Conservation (phyloP, 345 rosid genomes). For the Kandelia obovata region DNA sequence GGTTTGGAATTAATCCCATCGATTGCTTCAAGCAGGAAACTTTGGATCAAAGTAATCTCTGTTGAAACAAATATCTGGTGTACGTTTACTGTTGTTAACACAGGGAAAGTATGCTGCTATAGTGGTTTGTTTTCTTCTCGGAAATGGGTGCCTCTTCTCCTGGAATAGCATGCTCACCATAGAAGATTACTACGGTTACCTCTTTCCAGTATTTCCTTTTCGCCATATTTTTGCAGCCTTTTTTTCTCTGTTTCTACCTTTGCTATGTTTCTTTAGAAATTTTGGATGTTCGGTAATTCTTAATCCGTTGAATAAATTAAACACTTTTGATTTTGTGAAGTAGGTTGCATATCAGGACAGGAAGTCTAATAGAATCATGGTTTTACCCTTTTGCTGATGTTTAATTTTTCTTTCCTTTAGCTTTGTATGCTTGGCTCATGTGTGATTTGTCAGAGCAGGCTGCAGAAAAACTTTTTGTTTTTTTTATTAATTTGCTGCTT, state of each 20-base stretch:
- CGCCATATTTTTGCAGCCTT: neutral
- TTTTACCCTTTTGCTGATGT: too few relatives aligned
- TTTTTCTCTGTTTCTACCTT: neutral
- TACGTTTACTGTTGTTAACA: neutral
- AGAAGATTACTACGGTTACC: conserved; percentile 52
- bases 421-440: too few relatives aligned
- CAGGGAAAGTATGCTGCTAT: conserved; percentile 72
- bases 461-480: too few relatives aligned
- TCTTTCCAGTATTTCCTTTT: conserved; percentile 56
- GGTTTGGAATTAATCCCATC: conserved; percentile 26
- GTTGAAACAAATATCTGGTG: neutral
- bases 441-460: too few relatives aligned
- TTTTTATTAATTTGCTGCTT: too few relatives aligned
- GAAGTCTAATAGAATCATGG: too few relatives aligned
- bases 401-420: too few relatives aligned
- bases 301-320: too few relatives aligned
- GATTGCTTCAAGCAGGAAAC: neutral
- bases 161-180: conserved; percentile 88
- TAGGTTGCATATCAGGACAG: neutral
- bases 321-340: neutral
- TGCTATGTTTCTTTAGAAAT: neutral
- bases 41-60: neutral
- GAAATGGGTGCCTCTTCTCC: conserved; percentile 71
- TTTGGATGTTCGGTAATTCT: neutral
- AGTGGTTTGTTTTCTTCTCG: conserved; percentile 71